Conservation (phyloP, 192 early-diverging fungal genomes). For the Coemansia sp. region DNA sequence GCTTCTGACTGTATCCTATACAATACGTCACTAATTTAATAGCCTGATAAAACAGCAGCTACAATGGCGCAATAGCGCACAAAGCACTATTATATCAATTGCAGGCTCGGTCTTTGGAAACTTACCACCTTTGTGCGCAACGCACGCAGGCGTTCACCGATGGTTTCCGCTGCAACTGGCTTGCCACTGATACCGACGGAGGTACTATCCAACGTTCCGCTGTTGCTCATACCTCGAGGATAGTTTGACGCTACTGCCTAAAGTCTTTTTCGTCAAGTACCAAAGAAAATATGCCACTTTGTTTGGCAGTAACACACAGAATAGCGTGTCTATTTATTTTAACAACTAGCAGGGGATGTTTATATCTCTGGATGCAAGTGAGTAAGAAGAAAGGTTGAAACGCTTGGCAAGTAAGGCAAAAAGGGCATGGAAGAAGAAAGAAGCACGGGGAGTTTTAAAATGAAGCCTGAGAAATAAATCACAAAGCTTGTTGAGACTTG, state of each 20-base stretch:
- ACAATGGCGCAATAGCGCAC: neutral
- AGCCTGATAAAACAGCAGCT: neutral
- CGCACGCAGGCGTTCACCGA: slow-evolving; percentile 17
- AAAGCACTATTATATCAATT: neutral
- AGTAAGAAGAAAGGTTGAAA: neutral
- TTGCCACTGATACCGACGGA: neutral
- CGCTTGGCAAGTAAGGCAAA: neutral
- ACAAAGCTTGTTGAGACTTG: neutral
- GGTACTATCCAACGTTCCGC: neutral
- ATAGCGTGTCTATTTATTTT: neutral
- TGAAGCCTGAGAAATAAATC: neutral
- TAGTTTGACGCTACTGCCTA: neutral
- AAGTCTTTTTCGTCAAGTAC: neutral
- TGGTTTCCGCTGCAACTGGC: slow-evolving; percentile 7
- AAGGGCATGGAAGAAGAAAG: neutral
- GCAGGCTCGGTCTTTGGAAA: neutral
- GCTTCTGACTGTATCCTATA: slow-evolving; percentile 19
- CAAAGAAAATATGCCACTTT: neutral
- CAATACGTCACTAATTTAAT: neutral
- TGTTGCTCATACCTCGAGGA: neutral
- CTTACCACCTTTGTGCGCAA: slow-evolving; percentile 37
- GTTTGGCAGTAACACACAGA: neutral
- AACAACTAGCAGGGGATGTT: too few relatives aligned
- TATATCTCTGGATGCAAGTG: neutral
- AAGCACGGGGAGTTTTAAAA: neutral